Conservation (phyloP, 345 rosid genomes). For the Viola odorata region DNA sequence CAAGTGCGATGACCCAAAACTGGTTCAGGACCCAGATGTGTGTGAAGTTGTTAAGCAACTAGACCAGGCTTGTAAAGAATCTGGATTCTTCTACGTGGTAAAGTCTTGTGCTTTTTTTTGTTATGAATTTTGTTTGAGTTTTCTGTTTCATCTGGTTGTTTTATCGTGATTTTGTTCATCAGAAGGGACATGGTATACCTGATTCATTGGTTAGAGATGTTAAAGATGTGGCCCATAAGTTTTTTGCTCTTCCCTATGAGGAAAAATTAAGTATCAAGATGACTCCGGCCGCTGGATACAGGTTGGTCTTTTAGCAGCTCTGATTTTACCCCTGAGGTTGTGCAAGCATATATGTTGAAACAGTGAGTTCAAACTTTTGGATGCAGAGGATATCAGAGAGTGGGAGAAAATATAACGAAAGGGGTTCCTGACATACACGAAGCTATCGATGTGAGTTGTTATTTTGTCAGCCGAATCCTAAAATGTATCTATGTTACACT, state of each 20-base stretch:
- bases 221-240: constrained; percentile 36
- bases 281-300: constrained; percentile 69
- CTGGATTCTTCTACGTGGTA: constrained; percentile 95
- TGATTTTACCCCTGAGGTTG: neutral
- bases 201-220: constrained; percentile 50
- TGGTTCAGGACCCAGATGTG: constrained; percentile 53
- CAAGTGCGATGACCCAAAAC: constrained; percentile 56
- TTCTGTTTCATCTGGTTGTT: neutral
- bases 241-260: constrained; percentile 55
- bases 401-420: constrained; percentile 79
- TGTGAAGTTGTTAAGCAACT: constrained; percentile 49
- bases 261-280: constrained; percentile 67
- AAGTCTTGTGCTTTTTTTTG: neutral
- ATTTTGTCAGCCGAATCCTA: too few species aligned
- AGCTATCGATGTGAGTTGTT: constrained; percentile 70
- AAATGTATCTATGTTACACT: neutral
- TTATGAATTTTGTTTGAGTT: neutral
- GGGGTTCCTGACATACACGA: constrained; percentile 73
- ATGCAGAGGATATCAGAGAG: constrained; percentile 80
- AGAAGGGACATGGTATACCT: constrained; percentile 81
- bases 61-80: constrained; percentile 74
- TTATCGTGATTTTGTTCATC: constrained; percentile 21
- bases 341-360: neutral
- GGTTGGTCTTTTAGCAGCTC: constrained; percentile 27
- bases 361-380: constrained; percentile 11